A percentile compares a stretch with the other conserved stretches of the same genome.
These are phyloP conservation scores for Bruguiera sexangula DNA, from an alignment of 345 rosid species.

Conservation along the genomic window DNA sequence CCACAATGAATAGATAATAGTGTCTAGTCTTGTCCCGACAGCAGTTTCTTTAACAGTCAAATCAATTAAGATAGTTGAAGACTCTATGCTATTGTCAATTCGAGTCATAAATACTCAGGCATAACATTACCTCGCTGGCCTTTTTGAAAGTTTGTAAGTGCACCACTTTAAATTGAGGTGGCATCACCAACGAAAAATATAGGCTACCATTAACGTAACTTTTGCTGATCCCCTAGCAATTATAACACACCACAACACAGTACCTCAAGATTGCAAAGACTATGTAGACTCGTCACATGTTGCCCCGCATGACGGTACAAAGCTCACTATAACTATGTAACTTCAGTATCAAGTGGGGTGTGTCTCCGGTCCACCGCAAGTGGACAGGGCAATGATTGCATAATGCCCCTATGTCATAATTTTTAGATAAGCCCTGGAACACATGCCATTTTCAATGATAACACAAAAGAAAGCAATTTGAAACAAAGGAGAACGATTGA, in stretches of 20 bases:
- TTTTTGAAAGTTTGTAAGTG: too few relatives aligned
- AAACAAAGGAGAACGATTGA: slow-evolving; percentile 1
- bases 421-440: slow-evolving; percentile 6
- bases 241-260: neutral
- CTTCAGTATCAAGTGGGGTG: neutral
- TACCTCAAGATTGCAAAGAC: slow-evolving; percentile 5
- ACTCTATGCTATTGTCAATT: too few relatives aligned
- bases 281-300: neutral
- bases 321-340: neutral
- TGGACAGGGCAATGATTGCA: neutral
- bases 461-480: too few relatives aligned
- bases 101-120: too few relatives aligned
- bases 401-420: neutral
- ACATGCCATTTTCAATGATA: slow-evolving; percentile 19
- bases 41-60: too few relatives aligned
- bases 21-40: too few relatives aligned
- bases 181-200: too few relatives aligned
- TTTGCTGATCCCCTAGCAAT: neutral
- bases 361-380: neutral
- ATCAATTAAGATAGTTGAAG: too few relatives aligned
- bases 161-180: too few relatives aligned
- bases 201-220: too few relatives aligned
- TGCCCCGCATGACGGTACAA: neutral
- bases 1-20: too few relatives aligned
- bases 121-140: too few relatives aligned